Conservation (phyloP, 768 basidiomycete genomes). For the Lyophyllum atratum region DNA sequence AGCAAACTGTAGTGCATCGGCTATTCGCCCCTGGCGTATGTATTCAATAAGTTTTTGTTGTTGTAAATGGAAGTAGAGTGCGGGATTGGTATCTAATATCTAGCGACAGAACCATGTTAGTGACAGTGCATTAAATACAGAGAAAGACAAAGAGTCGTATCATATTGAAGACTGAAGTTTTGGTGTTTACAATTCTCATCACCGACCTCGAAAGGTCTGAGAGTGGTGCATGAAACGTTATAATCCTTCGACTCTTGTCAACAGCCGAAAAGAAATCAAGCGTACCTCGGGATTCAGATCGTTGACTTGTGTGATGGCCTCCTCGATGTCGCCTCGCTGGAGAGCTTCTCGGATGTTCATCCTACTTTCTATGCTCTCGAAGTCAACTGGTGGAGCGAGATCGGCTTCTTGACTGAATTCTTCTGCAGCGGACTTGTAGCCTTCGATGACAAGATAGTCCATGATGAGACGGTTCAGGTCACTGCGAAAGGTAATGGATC, state of each 20-base stretch:
- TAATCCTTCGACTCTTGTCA: slow-evolving; percentile 67
- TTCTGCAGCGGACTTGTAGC: slow-evolving; percentile 94
- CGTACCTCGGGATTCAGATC: slow-evolving; percentile 97
- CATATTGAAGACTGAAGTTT: slow-evolving; percentile 99
- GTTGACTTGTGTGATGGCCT: slow-evolving; percentile 93
- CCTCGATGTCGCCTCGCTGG: slow-evolving; percentile 92
- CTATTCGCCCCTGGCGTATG: slow-evolving; percentile 80
- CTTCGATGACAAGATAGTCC: slow-evolving; percentile 98
- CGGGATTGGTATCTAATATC: slow-evolving; percentile 96
- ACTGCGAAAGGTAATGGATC: slow-evolving; percentile 45
- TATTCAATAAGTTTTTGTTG: slow-evolving; percentile 95
- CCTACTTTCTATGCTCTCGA: slow-evolving; percentile 89
- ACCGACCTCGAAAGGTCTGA: slow-evolving; percentile 75
- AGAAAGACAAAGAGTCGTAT: slow-evolving; percentile 38
- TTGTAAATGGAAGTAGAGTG: slow-evolving; percentile 92
- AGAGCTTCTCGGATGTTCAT: slow-evolving; percentile 95
- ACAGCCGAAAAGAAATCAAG: slow-evolving; percentile 14
- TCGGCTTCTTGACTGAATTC: slow-evolving; percentile 91
- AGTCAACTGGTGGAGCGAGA: slow-evolving; percentile 76
- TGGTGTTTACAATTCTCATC: slow-evolving; percentile 76
- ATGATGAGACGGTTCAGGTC: slow-evolving; percentile 93
- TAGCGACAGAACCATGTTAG: slow-evolving; percentile 38
- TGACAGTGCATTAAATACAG: slow-evolving; percentile 9
- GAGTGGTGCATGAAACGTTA: slow-evolving; percentile 98
- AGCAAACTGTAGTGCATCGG: slow-evolving; percentile 86